phyloP scores from a whole-genome alignment of 2,329 filamentous ascomycete species.

The Colletotrichum abscissum region DNA sequence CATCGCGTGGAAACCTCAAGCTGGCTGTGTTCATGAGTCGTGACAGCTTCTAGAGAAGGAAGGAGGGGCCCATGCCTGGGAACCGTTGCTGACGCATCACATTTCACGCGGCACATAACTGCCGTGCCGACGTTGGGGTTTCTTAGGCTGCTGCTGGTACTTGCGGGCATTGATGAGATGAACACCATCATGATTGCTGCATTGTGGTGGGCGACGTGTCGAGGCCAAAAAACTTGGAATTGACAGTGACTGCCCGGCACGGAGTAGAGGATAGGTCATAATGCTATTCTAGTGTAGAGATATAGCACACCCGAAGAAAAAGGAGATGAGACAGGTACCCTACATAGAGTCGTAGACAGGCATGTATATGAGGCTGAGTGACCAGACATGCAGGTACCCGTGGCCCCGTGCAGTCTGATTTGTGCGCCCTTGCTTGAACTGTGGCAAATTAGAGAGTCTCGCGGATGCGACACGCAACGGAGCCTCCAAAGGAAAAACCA shows the following conservation, averaged over 20 bases:
- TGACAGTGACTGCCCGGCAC: background rate
- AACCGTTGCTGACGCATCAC: background rate
- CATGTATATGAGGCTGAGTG: background rate
- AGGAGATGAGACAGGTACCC: background rate
- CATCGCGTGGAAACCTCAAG: background rate
- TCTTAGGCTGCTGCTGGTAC: background rate
- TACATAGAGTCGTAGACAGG: background rate
- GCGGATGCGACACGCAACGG: background rate
- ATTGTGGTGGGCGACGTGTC: background rate
- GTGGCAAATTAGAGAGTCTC: conserved; percentile 23
- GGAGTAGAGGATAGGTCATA: background rate
- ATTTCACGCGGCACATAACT: background rate
- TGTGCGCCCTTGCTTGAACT: conserved; percentile 10
- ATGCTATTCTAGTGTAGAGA: background rate
- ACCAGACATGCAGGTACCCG: background rate
- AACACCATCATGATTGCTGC: background rate
- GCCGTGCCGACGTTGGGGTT: background rate
- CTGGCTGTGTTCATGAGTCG: conserved; percentile 13
- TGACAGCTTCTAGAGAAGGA: background rate
- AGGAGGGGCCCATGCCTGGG: background rate
- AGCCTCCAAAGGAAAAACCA: background rate
- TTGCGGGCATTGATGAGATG: background rate
- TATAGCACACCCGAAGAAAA: background rate
- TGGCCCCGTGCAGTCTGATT: background rate
- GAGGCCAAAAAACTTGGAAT: background rate